phyloP scores from a whole-genome alignment of 2,329 filamentous ascomycete species.

The Phyllachora maydis region DNA sequence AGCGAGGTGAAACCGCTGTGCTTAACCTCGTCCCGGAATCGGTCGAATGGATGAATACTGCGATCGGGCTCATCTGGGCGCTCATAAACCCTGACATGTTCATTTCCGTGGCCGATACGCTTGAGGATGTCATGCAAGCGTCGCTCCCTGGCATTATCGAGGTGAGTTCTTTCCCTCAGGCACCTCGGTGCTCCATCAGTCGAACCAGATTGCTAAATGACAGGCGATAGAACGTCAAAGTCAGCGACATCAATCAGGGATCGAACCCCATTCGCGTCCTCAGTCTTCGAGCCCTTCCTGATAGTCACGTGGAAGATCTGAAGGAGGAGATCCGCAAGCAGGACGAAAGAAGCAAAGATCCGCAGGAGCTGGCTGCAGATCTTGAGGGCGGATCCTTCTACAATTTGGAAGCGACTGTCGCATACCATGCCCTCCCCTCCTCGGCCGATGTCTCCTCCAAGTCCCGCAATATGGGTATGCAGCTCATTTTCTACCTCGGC shows the following conservation, averaged over 20 bases:
- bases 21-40: constrained; percentile 83
- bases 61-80: constrained; percentile 70
- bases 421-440: constrained; percentile 72
- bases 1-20: constrained; percentile 66
- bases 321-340: constrained; percentile 63
- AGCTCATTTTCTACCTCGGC: constrained; percentile 83
- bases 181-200: too few relatives aligned
- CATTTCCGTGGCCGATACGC: constrained; percentile 70
- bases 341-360: constrained; percentile 64
- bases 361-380: constrained; percentile 69
- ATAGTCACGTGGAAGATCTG: constrained; percentile 60
- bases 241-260: constrained; percentile 88
- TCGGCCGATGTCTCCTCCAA: constrained; percentile 53
- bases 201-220: too few relatives aligned
- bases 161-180: too few relatives aligned
- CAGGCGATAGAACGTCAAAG: constrained; percentile 81
- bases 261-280: constrained; percentile 77
- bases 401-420: constrained; percentile 77
- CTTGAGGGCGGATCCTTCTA: constrained; percentile 86
- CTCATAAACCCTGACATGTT: constrained; percentile 94
- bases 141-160: constrained; percentile 82
- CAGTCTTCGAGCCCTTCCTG: constrained; percentile 68
- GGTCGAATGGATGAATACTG: constrained; percentile 90
- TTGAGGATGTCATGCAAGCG: constrained; percentile 92
- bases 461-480: constrained; percentile 93